Evolutionary conservation across 306 rosid species (phyloP).

Genomic region (Alnus glutinosa): DNA sequence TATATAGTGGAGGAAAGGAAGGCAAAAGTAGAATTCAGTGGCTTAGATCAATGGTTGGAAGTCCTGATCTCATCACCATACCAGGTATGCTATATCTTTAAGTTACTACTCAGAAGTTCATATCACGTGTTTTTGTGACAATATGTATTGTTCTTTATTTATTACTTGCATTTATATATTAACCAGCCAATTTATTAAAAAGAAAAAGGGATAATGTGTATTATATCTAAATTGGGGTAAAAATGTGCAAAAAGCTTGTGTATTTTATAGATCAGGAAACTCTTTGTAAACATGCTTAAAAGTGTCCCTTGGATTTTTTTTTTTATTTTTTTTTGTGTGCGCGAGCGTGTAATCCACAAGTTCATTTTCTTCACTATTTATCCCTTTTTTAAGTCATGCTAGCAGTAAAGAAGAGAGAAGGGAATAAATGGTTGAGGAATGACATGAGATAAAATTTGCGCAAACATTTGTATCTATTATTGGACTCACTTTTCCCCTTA

Average conservation of each 20-base stretch:
- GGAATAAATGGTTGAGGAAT: not conserved
- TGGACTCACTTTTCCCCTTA: not conserved
- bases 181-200: not conserved
- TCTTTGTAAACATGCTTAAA: not conserved
- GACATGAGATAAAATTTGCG: not conserved
- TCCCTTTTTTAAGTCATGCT: not conserved
- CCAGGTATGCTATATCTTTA: slow-evolving; percentile 58
- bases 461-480: not conserved
- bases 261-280: not conserved
- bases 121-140: not conserved
- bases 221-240: not conserved
- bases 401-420: not conserved
- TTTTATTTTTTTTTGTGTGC: no score
- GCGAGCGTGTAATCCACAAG: no score
- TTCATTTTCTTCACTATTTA: not conserved
- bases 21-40: slow-evolving; percentile 95
- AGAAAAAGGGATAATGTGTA: not conserved
- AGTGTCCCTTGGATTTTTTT: not conserved
- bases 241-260: not conserved
- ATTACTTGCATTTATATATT: not conserved
- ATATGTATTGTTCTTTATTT: not conserved
- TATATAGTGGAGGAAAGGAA: slow-evolving; percentile 96
- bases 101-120: not conserved
- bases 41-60: slow-evolving; percentile 99
- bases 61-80: slow-evolving; percentile 98